phyloP scores from a whole-genome alignment of 2,329 filamentous ascomycete genomes.

The Aspergillus jensenii region DNA sequence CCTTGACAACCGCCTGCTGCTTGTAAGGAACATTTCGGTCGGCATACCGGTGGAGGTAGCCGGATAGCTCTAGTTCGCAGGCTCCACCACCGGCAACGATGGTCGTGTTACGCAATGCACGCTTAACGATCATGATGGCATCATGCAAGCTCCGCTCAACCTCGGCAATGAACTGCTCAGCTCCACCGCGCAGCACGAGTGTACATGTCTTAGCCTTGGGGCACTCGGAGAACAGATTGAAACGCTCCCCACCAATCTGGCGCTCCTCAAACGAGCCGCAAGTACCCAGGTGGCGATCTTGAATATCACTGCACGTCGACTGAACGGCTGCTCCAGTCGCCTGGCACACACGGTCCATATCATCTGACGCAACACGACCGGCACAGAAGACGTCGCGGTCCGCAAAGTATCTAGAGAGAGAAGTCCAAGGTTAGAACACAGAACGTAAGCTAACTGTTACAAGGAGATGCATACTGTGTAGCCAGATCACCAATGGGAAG shows the following conservation, averaged over 20 bases:
- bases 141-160: constrained; percentile 97
- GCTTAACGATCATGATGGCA: constrained; percentile 99
- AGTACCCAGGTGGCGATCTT: constrained; percentile 81
- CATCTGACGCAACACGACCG: constrained; percentile 84
- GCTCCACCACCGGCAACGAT: constrained; percentile 96
- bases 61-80: constrained; percentile 93
- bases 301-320: constrained; percentile 95
- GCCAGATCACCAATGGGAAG: constrained; percentile 95
- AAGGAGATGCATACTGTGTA: constrained; percentile 63
- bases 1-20: constrained; percentile 96
- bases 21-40: constrained; percentile 92
- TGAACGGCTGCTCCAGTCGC: constrained; percentile 90
- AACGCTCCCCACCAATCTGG: constrained; percentile 95
- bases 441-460: not conserved
- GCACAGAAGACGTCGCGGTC: constrained; percentile 98
- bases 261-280: constrained; percentile 92
- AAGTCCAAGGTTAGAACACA: not conserved
- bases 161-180: constrained; percentile 98
- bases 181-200: constrained; percentile 87
- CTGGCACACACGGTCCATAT: constrained; percentile 94
- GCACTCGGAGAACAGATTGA: constrained; percentile 98
- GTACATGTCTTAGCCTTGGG: constrained; percentile 96
- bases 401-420: constrained; percentile 68
- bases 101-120: constrained; percentile 88
- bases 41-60: constrained; percentile 87